phyloP scores from a whole-genome alignment of 148 eudicot genomes.

The Rhododendron ferrugineum region DNA sequence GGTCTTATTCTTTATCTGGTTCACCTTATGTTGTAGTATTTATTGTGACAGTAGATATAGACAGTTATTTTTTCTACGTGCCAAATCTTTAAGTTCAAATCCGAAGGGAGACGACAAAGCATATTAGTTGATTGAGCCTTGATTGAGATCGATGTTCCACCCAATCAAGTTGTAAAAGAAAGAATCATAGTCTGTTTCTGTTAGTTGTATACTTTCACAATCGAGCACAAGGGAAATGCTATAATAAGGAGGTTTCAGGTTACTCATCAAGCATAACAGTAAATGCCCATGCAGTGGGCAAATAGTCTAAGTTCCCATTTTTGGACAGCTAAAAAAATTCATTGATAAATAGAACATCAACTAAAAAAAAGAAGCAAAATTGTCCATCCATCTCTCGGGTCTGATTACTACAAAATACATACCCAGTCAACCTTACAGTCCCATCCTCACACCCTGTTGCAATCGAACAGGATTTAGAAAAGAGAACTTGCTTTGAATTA shows the following conservation, averaged over 20 bases:
- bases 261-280: not conserved
- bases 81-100: not conserved
- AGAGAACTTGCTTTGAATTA: conserved; percentile 12
- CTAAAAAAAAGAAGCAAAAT: not conserved
- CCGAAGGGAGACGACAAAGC: not conserved
- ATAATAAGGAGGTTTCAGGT: not conserved
- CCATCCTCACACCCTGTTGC: conserved; percentile 99
- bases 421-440: conserved; percentile 92
- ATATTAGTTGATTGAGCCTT: not conserved
- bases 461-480: conserved; percentile 50
- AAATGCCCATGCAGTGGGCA: not conserved
- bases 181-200: not conserved
- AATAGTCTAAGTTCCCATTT: not conserved
- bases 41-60: not conserved
- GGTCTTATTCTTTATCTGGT: not conserved
- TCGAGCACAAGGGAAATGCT: not conserved
- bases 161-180: not conserved
- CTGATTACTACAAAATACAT: conserved; percentile 11
- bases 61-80: not conserved
- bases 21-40: not conserved
- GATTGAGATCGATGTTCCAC: not conserved
- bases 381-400: not conserved
- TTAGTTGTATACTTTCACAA: not conserved
- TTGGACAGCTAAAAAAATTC: not conserved
- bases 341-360: not conserved